A percentile compares a stretch with the other conserved stretches of the same genome.
Conservation (phyloP, 306 rosid species). For the Pachyrhizus erosus region DNA sequence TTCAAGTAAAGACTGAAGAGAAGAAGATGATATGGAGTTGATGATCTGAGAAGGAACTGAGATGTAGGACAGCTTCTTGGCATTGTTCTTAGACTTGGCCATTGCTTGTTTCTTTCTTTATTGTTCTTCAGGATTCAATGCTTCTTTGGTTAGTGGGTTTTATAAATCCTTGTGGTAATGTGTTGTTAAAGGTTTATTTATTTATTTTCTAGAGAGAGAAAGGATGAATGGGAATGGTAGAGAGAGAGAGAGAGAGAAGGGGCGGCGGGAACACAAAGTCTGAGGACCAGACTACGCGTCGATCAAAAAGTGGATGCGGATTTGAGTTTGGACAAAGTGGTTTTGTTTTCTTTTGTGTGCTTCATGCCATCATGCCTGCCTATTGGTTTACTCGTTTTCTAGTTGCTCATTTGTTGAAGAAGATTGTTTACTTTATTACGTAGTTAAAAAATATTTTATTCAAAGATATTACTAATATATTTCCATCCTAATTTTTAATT, state of each 20-base stretch:
- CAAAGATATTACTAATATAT: no score
- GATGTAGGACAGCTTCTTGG: constrained; percentile 78
- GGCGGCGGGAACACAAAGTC: constrained; percentile 61
- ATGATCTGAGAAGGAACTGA: constrained; percentile 95
- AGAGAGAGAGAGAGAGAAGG: constrained; percentile 51
- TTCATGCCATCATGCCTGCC: neutral
- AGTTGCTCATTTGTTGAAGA: neutral
- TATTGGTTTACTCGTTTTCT: constrained; percentile 2
- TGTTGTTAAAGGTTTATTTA: neutral
- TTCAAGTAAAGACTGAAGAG: constrained; percentile 70
- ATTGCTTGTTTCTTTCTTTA: constrained; percentile 19
- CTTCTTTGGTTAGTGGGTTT: constrained; percentile 14
- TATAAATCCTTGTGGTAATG: constrained; percentile 28
- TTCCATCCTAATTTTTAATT: no score
- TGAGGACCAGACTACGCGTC: constrained; percentile 47
- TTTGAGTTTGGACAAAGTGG: neutral
- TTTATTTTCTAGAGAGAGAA: constrained; percentile 4
- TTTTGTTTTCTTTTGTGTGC: neutral
- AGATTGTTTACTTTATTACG: neutral
- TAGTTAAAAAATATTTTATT: no score
- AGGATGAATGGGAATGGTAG: neutral
- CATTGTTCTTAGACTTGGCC: constrained; percentile 73
- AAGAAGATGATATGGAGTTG: constrained; percentile 78
- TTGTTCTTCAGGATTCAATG: neutral
- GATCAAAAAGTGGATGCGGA: constrained; percentile 29